Base-by-base conservation (phyloP, 1,284 basidiomycete species). In the Ganoderma lingzhi region DNA sequence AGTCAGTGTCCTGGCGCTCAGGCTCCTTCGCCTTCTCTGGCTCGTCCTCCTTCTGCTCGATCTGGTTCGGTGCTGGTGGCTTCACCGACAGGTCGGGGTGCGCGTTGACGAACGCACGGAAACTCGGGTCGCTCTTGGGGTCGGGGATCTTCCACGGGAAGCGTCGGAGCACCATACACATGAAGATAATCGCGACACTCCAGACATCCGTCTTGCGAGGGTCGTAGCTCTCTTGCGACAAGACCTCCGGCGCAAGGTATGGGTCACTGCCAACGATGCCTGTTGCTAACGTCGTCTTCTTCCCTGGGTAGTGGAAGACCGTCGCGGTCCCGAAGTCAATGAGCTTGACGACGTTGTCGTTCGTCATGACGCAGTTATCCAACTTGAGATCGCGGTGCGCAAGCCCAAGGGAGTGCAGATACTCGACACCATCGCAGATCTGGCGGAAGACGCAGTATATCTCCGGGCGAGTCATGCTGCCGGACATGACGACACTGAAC, bases 131-230 rank as follows among this genome's bases (percentile, higher is more conserved):
- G 41, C 91, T 90, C 87, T 98, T 98, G 77, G 91, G 87, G 80
- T 99, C 97, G 30, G 97, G 97, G 69, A 99, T 93, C 83, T 97
- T 99, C 98, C 98, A 99, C 2, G 98, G 98, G 86, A 99, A 99
- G 63, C 98, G 89, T 63, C 97, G 88, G 59, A 99, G 88, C 71
- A 98, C 87, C 98, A 99, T 99, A 85, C 98, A 99, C 84, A 99
- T 90, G 86, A 99, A 99, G 77, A 99, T 99, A 82, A 99, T 97
- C 65, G 96, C 98, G 59, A 97, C 91, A 74, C 94, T 96, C 98
- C 98, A 99, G 17, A 99, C 97, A 78, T 99, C 98, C 14, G 97
- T 97, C 83, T 99, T 93, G 76, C 97, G 89, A 19, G 98, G 97
- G 81, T 99, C 98, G 82, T 99, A 99, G 41, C 88, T 87, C 70